phyloP scores from a whole-genome alignment of 169 alveolate species.

The Plasmodium chabaudi region DNA sequence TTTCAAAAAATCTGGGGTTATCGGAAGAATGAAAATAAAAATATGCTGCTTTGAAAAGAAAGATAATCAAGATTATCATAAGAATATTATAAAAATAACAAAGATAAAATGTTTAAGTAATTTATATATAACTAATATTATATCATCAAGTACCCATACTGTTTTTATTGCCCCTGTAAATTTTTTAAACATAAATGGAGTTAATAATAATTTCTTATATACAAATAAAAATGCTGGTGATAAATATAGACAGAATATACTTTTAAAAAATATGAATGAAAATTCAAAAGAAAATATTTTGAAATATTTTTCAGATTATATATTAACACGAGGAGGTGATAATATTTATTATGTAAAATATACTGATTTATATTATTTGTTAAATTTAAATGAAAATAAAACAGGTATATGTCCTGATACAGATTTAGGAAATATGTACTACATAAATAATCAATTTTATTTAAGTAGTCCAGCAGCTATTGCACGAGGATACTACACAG shows the following conservation, averaged over 20 bases:
- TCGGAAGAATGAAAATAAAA: background rate
- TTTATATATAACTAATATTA: constrained; percentile 34
- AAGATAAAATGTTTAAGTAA: constrained; percentile 46
- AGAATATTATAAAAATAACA: constrained; percentile 18
- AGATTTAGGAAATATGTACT: background rate
- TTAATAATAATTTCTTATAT: background rate
- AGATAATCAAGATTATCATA: constrained; percentile 5
- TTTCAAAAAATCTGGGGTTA: background rate
- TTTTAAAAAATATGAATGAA: constrained; percentile 2
- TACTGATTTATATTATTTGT: constrained; percentile 22
- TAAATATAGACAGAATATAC: constrained; percentile 11
- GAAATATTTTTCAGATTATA: constrained; percentile 18
- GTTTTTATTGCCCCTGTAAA: constrained; percentile 58
- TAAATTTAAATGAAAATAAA: constrained; percentile 3
- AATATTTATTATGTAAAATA: constrained; percentile 57
- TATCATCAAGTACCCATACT: constrained; percentile 61
- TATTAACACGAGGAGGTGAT: constrained; percentile 63
- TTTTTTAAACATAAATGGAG: background rate
- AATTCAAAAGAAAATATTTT: background rate
- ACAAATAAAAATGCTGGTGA: constrained; percentile 14
- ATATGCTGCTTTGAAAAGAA: background rate
- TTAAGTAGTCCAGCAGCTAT: background rate
- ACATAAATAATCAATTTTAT: constrained; percentile 7
- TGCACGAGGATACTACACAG: background rate
- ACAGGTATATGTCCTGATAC: background rate